phyloP scores from a whole-genome alignment of 768 basidiomycete species.

The Boletus speciosus region DNA sequence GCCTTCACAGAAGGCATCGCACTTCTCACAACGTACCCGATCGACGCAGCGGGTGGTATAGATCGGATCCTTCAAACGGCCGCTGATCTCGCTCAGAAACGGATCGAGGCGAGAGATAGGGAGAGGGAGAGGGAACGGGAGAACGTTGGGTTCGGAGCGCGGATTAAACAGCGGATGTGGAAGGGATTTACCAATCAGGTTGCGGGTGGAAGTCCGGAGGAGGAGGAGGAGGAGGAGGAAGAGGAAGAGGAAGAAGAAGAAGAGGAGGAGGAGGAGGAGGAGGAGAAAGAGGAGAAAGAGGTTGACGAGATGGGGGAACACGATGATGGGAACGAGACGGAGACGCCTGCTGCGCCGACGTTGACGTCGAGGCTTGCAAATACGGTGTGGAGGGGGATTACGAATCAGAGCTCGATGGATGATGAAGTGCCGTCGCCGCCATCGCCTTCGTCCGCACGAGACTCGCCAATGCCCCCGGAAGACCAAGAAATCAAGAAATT shows the following conservation, averaged over 20 bases:
- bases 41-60: slow-evolving; percentile 63
- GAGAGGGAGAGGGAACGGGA: slow-evolving; percentile 29
- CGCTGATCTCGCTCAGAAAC: slow-evolving; percentile 52
- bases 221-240: slow-evolving; percentile 35
- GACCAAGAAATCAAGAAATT: slow-evolving; percentile 11
- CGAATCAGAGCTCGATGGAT: slow-evolving; percentile 75
- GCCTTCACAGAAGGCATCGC: slow-evolving; percentile 64
- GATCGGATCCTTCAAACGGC: slow-evolving; percentile 69
- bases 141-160: slow-evolving; percentile 48
- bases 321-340: slow-evolving; percentile 46
- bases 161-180: slow-evolving; percentile 62
- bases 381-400: slow-evolving; percentile 74
- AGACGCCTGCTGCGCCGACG: slow-evolving; percentile 36
- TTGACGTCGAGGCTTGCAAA: slow-evolving; percentile 54
- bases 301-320: slow-evolving; percentile 24
- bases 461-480: slow-evolving; percentile 25
- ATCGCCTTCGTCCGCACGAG: slow-evolving; percentile 31
- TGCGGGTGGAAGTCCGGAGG: slow-evolving; percentile 30
- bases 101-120: slow-evolving; percentile 37
- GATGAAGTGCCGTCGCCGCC: slow-evolving; percentile 42
- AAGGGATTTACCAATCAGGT: slow-evolving; percentile 59
- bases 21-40: slow-evolving; percentile 62
- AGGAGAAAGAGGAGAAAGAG: slow-evolving; percentile 32
- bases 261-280: slow-evolving; percentile 28
- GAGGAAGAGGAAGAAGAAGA: slow-evolving; percentile 33